phyloP scores from a whole-genome alignment of 2,329 filamentous ascomycete genomes.

The Aspergillus proliferans region DNA sequence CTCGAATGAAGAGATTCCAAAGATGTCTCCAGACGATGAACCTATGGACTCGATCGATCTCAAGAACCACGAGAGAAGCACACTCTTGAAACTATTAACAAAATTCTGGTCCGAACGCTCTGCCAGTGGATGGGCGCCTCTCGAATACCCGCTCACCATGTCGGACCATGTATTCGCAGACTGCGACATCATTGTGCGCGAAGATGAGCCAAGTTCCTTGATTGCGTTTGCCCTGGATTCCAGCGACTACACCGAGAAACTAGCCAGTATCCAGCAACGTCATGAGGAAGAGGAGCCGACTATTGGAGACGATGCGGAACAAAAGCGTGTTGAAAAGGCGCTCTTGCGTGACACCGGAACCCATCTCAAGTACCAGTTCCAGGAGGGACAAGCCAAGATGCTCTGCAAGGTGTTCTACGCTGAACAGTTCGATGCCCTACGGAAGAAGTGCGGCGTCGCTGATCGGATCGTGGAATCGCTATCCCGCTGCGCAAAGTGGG shows the following conservation, averaged over 20 bases:
- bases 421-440: slow-evolving; percentile 91
- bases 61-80: slow-evolving; percentile 87
- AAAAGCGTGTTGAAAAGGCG: slow-evolving; percentile 76
- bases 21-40: slow-evolving; percentile 48
- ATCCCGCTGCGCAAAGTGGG: slow-evolving; percentile 94
- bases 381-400: slow-evolving; percentile 87
- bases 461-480: slow-evolving; percentile 93
- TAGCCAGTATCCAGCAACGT: slow-evolving; percentile 47
- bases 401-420: slow-evolving; percentile 98
- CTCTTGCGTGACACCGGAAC: slow-evolving; percentile 79
- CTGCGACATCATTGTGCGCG: slow-evolving; percentile 91
- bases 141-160: slow-evolving; percentile 84
- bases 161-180: slow-evolving; percentile 95
- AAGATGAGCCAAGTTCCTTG: slow-evolving; percentile 94
- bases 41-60: slow-evolving; percentile 63
- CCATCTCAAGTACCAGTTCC: slow-evolving; percentile 93
- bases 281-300: slow-evolving; percentile 23
- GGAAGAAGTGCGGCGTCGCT: slow-evolving; percentile 84
- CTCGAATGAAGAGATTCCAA: slow-evolving; percentile 48
- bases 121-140: slow-evolving; percentile 82
- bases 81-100: slow-evolving; percentile 87
- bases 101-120: slow-evolving; percentile 99
- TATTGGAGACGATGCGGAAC: slow-evolving; percentile 36
- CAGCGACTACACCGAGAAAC: slow-evolving; percentile 76
- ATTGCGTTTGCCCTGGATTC: slow-evolving; percentile 89